Conservation (phyloP, 495 filamentous ascomycete genomes). For the Tuber melanosporum region DNA sequence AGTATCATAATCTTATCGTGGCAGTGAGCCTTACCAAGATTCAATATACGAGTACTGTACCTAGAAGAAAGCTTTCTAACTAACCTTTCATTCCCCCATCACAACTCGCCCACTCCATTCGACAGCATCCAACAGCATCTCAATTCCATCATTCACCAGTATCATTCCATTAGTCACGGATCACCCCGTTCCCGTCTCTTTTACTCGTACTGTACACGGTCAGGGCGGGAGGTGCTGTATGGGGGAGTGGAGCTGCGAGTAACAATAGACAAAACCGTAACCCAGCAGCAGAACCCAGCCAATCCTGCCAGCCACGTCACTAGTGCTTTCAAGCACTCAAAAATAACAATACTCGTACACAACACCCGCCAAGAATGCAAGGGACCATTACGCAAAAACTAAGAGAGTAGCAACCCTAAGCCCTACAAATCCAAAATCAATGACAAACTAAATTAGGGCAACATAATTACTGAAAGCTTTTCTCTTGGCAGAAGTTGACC, state of each 20-base stretch:
- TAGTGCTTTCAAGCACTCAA: background rate
- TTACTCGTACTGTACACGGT: background rate
- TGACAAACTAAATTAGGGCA: background rate
- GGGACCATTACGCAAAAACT: background rate
- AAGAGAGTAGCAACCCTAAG: background rate
- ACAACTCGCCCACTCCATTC: background rate
- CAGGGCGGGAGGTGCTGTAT: background rate
- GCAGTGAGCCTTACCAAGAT: background rate
- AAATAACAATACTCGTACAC: background rate
- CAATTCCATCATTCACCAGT: background rate
- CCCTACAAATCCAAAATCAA: background rate
- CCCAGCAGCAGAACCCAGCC: background rate
- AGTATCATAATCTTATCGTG: background rate
- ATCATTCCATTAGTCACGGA: background rate
- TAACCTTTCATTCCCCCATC: background rate
- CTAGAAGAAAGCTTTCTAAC: background rate
- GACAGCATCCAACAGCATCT: background rate
- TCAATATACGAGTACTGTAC: no score
- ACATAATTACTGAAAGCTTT: background rate
- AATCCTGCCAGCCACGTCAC: constrained; percentile 1
- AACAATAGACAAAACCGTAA: background rate
- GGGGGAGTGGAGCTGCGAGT: background rate
- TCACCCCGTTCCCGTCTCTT: background rate
- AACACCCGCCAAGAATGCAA: constrained; percentile 3
- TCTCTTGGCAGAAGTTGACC: background rate